A percentile compares a stretch with the other conserved stretches of the same genome.
These are phyloP conservation scores for Sporothrix brunneoviolacea DNA, from an alignment of 2,329 filamentous ascomycete genomes.

Conservation along the genomic window DNA sequence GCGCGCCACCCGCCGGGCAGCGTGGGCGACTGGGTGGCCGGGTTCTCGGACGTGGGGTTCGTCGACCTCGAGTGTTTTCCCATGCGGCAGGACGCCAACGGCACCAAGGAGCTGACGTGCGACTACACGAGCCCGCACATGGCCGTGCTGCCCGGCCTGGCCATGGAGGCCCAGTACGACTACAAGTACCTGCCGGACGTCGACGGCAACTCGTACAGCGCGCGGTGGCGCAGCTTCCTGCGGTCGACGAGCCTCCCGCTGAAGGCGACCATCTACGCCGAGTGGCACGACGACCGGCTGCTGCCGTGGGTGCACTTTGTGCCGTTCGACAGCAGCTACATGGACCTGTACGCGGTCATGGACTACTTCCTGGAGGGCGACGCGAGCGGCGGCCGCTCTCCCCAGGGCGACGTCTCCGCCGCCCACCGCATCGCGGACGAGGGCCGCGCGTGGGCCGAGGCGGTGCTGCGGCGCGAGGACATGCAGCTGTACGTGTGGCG, in stretches of 20 bases:
- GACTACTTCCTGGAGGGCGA: slow-evolving; percentile 56
- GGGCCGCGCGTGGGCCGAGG: slow-evolving; percentile 55
- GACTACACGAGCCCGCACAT: slow-evolving; percentile 33
- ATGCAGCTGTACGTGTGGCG: slow-evolving; percentile 61
- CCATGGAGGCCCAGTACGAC: slow-evolving; percentile 42
- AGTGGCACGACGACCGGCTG: slow-evolving; percentile 68
- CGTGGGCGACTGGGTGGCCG: slow-evolving; percentile 36
- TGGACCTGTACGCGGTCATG: slow-evolving; percentile 58
- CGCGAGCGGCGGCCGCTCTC: neutral
- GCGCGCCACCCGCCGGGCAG: slow-evolving; percentile 21
- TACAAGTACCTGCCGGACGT: slow-evolving; percentile 63
- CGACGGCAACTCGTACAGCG: slow-evolving; percentile 60
- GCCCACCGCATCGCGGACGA: slow-evolving; percentile 53
- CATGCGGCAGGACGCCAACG: slow-evolving; percentile 15
- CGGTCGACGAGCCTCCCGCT: slow-evolving; percentile 57
- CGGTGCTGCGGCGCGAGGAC: slow-evolving; percentile 56
- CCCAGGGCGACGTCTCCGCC: slow-evolving; percentile 44
- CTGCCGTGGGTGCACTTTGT: slow-evolving; percentile 66
- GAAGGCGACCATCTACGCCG: slow-evolving; percentile 64
- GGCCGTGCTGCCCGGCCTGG: slow-evolving; percentile 25
- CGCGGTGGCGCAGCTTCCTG: slow-evolving; percentile 55
- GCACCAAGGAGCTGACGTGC: slow-evolving; percentile 26
- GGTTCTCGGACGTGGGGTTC: slow-evolving; percentile 39
- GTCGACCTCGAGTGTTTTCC: slow-evolving; percentile 32
- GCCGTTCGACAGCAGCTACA: slow-evolving; percentile 61